phyloP scores from a whole-genome alignment of 108 stramenopile species.

The Epithemia pelagica region DNA sequence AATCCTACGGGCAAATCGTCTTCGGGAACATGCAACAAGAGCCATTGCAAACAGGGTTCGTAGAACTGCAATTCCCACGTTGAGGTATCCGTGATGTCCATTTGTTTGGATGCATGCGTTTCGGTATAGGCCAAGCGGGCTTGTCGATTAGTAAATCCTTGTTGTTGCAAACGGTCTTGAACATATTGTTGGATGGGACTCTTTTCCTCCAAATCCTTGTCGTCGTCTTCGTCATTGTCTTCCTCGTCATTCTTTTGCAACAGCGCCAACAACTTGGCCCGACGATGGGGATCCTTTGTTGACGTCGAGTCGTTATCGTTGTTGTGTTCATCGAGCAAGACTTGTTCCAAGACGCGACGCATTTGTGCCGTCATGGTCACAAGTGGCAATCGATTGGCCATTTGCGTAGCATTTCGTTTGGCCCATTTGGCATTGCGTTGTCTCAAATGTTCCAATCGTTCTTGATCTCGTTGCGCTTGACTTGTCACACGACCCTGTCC shows the following conservation, averaged over 20 bases:
- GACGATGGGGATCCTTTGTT: not conserved
- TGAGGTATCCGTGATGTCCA: constrained; percentile 2
- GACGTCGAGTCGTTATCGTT: too few species aligned
- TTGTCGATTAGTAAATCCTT: constrained; percentile 67
- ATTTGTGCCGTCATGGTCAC: constrained; percentile 67
- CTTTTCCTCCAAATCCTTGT: constrained; percentile 20
- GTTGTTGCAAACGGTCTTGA: constrained; percentile 50
- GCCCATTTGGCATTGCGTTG: constrained; percentile 43
- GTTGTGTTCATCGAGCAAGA: constrained; percentile 37
- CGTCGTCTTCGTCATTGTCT: constrained; percentile 34
- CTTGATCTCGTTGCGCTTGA: constrained; percentile 14
- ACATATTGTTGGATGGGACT: constrained; percentile 24
- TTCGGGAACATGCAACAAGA: constrained; percentile 69
- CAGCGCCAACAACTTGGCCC: not conserved
- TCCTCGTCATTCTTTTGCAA: constrained; percentile 12
- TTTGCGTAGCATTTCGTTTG: constrained; percentile 62
- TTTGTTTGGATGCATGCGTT: constrained; percentile 3
- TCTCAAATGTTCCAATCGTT: constrained; percentile 25
- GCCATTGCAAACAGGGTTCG: constrained; percentile 76
- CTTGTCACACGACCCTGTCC: not conserved
- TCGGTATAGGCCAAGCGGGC: constrained; percentile 33
- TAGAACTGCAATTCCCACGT: constrained; percentile 50
- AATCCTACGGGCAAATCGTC: constrained; percentile 79
- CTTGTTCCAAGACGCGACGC: constrained; percentile 54
- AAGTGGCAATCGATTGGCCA: constrained; percentile 67